Evolutionary conservation across 176 grass and related monocot species (phyloP).

Genomic region (Juncus effusus): DNA sequence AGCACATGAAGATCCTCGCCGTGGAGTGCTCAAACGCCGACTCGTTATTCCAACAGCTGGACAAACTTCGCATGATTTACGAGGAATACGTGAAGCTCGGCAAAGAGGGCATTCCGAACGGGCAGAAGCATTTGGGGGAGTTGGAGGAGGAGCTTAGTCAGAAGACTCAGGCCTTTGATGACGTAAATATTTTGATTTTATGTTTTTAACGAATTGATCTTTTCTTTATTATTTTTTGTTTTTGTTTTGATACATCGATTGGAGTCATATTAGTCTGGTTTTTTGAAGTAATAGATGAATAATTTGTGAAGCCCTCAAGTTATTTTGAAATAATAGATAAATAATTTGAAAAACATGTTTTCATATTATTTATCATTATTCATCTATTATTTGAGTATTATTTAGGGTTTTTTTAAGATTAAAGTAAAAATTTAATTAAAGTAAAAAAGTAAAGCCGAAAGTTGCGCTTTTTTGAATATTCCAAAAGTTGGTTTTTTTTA

Average conservation of each 20-base stretch:
- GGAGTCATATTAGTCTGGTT: not conserved
- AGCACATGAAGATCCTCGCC: conserved; percentile 56
- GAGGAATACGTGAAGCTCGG: conserved; percentile 71
- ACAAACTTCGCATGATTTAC: conserved; percentile 62
- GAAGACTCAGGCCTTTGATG: conserved; percentile 62
- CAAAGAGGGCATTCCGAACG: conserved; percentile 67
- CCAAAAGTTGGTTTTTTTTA: too few relatives aligned
- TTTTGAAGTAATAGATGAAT: too few relatives aligned
- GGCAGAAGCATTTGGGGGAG: conserved; percentile 72
- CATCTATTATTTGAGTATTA: too few relatives aligned
- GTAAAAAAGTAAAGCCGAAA: too few relatives aligned
- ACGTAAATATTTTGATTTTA: conserved; percentile 42
- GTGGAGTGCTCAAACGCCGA: conserved; percentile 59
- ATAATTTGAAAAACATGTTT: too few relatives aligned
- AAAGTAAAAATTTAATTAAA: too few relatives aligned
- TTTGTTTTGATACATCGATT: not conserved
- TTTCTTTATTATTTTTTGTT: conserved; percentile 5
- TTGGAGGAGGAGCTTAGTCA: conserved; percentile 58
- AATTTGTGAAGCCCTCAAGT: too few relatives aligned
- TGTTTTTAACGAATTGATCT: not conserved
- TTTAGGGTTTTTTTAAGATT: too few relatives aligned
- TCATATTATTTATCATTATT: too few relatives aligned
- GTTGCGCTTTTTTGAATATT: too few relatives aligned
- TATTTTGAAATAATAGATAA: too few relatives aligned
- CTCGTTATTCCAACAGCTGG: conserved; percentile 65